Conservation (phyloP, 2,329 filamentous ascomycete species). For the Aspergillus candidus region DNA sequence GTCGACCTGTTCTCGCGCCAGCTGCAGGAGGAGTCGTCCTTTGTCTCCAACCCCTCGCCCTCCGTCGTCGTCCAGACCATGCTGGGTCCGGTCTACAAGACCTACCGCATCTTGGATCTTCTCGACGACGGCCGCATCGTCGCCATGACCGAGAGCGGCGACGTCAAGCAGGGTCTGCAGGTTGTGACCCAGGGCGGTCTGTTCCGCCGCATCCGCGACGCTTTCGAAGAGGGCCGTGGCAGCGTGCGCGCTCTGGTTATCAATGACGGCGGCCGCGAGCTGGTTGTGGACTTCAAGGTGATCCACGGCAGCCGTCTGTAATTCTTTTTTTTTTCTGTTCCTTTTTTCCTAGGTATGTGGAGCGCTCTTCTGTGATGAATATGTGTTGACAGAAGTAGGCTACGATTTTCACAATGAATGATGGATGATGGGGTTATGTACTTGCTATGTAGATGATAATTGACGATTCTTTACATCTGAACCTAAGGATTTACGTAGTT, state of each 20-base stretch:
- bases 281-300: conserved; percentile 98
- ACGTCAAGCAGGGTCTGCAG: conserved; percentile 92
- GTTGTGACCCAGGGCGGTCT: conserved; percentile 95
- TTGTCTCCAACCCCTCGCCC: conserved; percentile 93
- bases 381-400: background rate
- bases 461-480: too few relatives aligned
- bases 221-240: conserved; percentile 88
- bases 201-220: conserved; percentile 68
- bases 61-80: conserved; percentile 99
- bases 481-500: too few relatives aligned
- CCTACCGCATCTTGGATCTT: conserved; percentile 98
- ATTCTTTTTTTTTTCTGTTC: conserved; percentile 13
- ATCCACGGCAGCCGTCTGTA: conserved; percentile 72
- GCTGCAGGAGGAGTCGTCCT: conserved; percentile 96
- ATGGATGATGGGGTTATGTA: too few relatives aligned
- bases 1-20: conserved; percentile 99
- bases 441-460: too few relatives aligned
- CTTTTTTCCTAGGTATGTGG: background rate
- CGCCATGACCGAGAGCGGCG: conserved; percentile 97
- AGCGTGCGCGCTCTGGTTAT: conserved; percentile 94
- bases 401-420: too few relatives aligned
- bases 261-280: conserved; percentile 84
- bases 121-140: conserved; percentile 75
- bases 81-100: conserved; percentile 99
- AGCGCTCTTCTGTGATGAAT: background rate